Evolutionary conservation across 768 basidiomycete genomes (phyloP), one percentile per base, ranked within the genome.

Genomic region (Rubroboletus satanas): DNA sequence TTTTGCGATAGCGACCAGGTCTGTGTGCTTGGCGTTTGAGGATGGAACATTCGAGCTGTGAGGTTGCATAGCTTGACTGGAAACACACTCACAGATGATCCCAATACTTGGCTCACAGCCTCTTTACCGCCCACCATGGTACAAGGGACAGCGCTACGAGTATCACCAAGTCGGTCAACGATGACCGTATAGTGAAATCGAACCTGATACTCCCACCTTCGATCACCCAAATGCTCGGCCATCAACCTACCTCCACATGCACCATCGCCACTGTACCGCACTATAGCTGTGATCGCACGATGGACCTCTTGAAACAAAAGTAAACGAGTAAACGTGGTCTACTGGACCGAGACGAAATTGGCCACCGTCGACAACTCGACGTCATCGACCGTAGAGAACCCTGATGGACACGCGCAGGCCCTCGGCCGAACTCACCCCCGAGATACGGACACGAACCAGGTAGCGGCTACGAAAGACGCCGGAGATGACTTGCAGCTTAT

Each of bases 1-100:
- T 36, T 33, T 33, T 43, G 35, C 18, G 39, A 41, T 23, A 1
- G 14, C 11, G 28, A 39, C 7, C 29, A 43, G 41, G 38, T 46
- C n/a, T 18, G 54, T 18, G 26, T 15, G 4, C 59, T 45, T 54
- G 62, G 55, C 52, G 54, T 65, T 65, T 65, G 54, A 62, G 23
- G 41, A 17, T 15, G n/a, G 9, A 43, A 37, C 29, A 14, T 52
- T 33, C 33, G 50, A 35, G 43, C 33, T 29, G 39, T 33, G 32
- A 4, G 43, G 35, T 17, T 31, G 37, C 33, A 29, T 32, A 18
- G 18, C n/a, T 49, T 15, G 49, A 42, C 32, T 39, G 6, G 52
- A 9, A 44, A 39, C 37, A 5, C 18, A 18, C 21, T 39, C 33
- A 35, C 37, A 23, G 31, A 26, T 38, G 35, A 31, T 4, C 18